These are phyloP conservation scores for Corniculantispora saksenae DNA, from an alignment of 2,329 filamentous ascomycete genomes.

Conservation along the genomic window DNA sequence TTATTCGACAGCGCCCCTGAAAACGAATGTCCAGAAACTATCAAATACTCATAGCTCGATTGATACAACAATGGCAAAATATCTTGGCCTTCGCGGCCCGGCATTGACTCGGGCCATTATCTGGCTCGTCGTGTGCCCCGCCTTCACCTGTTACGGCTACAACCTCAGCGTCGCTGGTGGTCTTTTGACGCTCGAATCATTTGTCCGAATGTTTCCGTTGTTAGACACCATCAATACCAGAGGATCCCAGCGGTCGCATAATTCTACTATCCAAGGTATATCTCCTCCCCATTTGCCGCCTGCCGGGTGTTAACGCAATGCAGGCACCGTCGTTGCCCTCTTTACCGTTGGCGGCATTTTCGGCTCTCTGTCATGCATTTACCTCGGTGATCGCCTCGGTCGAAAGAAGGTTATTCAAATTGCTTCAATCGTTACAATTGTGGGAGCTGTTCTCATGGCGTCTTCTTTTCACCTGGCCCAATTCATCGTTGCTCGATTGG, in stretches of 20 bases:
- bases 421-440: slow-evolving; percentile 49
- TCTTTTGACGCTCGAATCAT: slow-evolving; percentile 63
- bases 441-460: slow-evolving; percentile 58
- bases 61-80: slow-evolving; percentile 20
- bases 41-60: not conserved
- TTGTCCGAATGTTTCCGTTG: slow-evolving; percentile 53
- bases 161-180: slow-evolving; percentile 72
- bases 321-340: slow-evolving; percentile 48
- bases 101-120: slow-evolving; percentile 39
- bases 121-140: slow-evolving; percentile 43
- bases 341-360: slow-evolving; percentile 61
- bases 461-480: slow-evolving; percentile 44
- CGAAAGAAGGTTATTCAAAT: slow-evolving; percentile 57
- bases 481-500: slow-evolving; percentile 46
- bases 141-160: slow-evolving; percentile 51
- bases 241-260: slow-evolving; percentile 34
- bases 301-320: not conserved
- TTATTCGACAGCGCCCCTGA: not conserved
- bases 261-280: slow-evolving; percentile 46
- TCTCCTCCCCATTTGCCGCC: not conserved
- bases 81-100: slow-evolving; percentile 39
- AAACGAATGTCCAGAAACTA: not conserved
- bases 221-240: slow-evolving; percentile 53
- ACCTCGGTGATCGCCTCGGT: slow-evolving; percentile 59
- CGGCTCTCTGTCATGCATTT: slow-evolving; percentile 43